Percentiles rank a stretch among this genome's conserved stretches.
Evolutionary conservation across 805 yeast genomes (phyloP).

Genomic region (Wickerhamomyces silvicola): DNA sequence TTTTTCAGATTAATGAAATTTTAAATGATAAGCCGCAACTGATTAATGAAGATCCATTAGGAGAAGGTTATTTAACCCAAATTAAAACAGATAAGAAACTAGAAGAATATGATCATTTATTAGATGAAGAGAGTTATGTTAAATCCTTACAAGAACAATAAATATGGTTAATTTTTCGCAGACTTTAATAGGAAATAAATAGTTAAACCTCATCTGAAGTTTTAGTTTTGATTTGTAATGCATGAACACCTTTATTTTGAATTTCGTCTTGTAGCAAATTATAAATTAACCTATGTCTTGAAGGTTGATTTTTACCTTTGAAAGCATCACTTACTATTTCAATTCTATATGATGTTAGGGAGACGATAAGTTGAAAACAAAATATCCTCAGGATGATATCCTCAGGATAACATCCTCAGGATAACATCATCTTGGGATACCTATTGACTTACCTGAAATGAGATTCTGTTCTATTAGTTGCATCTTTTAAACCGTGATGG

Average conservation of each 20-base stretch:
- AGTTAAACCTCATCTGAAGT: constrained; percentile 51
- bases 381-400: too few species aligned
- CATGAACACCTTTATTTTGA: constrained; percentile 70
- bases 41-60: constrained; percentile 86
- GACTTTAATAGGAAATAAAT: constrained; percentile 1
- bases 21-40: constrained; percentile 69
- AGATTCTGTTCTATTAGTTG: constrained; percentile 66
- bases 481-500: constrained; percentile 76
- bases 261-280: constrained; percentile 66
- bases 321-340: constrained; percentile 68
- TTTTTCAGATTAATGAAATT: constrained; percentile 61
- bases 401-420: too few species aligned
- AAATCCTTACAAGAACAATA: constrained; percentile 19
- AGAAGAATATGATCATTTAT: constrained; percentile 46
- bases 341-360: too few species aligned
- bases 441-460: too few species aligned
- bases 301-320: constrained; percentile 56
- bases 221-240: constrained; percentile 77
- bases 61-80: constrained; percentile 89
- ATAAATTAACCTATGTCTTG: constrained; percentile 75
- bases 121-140: constrained; percentile 45
- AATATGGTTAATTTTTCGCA: neutral
- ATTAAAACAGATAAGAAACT: constrained; percentile 46
- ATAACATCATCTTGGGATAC: too few species aligned
- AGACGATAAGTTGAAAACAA: too few species aligned